Conservation (phyloP, 2,329 filamentous ascomycete genomes). For the Tolypocladium capitatum region DNA sequence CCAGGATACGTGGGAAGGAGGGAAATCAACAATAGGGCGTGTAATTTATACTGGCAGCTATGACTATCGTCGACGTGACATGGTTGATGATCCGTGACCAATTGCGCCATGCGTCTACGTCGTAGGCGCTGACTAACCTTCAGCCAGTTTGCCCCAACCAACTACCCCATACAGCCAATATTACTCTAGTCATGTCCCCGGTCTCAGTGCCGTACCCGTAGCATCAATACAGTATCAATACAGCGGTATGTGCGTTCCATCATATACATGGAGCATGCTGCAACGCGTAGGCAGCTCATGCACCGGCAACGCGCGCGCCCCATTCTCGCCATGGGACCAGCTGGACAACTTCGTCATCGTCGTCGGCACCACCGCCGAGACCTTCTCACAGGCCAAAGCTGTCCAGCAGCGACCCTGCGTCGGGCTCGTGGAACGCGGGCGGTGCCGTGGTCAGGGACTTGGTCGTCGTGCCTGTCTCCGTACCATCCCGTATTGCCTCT, state of each 20-base stretch:
- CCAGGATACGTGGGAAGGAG: not conserved
- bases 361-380: not conserved
- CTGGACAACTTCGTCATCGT: not conserved
- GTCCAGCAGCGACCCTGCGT: slow-evolving; percentile 75
- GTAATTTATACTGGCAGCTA: not conserved
- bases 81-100: not conserved
- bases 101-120: not conserved
- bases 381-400: slow-evolving; percentile 68
- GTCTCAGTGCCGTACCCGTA: not conserved
- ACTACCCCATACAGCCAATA: not conserved
- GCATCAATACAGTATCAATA: not conserved
- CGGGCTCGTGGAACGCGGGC: slow-evolving; percentile 84
- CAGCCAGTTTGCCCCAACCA: not conserved
- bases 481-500: not conserved
- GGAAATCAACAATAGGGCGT: not conserved
- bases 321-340: not conserved
- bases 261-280: not conserved
- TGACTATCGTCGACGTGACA: no score
- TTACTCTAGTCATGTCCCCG: no score
- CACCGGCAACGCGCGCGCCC: not conserved
- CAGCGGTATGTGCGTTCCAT: not conserved
- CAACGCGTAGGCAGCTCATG: not conserved
- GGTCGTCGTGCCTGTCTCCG: slow-evolving; percentile 19
- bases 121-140: not conserved
- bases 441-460: slow-evolving; percentile 43